phyloP scores from a whole-genome alignment of 441 rosid genomes.

The Viola pubescens region DNA sequence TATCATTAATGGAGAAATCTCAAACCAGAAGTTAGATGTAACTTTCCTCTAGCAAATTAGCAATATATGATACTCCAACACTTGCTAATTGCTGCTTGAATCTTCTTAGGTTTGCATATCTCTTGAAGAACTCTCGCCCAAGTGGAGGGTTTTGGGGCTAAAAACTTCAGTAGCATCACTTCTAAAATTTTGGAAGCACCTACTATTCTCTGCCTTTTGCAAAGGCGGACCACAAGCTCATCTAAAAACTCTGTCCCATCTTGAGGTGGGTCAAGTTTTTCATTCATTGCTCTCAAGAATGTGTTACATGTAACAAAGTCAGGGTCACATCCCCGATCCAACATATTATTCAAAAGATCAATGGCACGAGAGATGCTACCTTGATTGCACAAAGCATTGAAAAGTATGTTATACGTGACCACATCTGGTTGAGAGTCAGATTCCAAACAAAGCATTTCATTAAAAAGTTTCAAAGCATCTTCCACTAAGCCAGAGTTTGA shows the following conservation, averaged over 20 bases:
- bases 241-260: constrained; percentile 69
- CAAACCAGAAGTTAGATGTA: too few relatives aligned
- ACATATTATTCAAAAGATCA: constrained; percentile 70
- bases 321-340: constrained; percentile 75
- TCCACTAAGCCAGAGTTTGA: constrained; percentile 47
- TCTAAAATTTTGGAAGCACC: constrained; percentile 71
- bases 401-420: constrained; percentile 74
- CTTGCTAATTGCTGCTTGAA: constrained; percentile 49
- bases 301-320: constrained; percentile 71
- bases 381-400: constrained; percentile 59
- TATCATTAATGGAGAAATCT: too few relatives aligned
- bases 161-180: constrained; percentile 61
- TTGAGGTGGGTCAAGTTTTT: constrained; percentile 63
- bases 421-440: constrained; percentile 74
- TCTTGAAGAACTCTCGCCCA: constrained; percentile 62
- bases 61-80: constrained; percentile 51
- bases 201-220: constrained; percentile 47
- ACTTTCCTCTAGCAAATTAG: constrained; percentile 22
- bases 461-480: constrained; percentile 61
- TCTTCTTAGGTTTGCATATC: constrained; percentile 60
- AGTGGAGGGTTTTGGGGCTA: constrained; percentile 53
- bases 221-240: constrained; percentile 57
- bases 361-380: constrained; percentile 55
- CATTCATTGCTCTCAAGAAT: constrained; percentile 55
- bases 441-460: constrained; percentile 81